Evolutionary conservation across 2,329 filamentous ascomycete species (phyloP), one percentile per base, ranked within the genome.

Genomic region (Fusarium acutatum): DNA sequence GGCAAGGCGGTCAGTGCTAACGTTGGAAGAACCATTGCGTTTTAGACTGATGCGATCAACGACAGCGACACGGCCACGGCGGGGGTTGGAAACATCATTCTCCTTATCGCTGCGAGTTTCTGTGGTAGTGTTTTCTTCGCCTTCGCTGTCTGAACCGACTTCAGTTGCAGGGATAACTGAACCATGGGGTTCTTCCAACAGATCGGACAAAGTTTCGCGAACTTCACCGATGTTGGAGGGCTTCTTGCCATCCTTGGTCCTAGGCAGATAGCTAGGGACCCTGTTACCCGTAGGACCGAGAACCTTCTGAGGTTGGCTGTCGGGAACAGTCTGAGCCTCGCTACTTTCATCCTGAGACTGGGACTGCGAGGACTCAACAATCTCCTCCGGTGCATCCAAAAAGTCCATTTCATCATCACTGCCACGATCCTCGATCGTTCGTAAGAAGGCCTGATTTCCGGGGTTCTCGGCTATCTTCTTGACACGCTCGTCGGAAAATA

Each of bases 401-500:
- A 97, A 92, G 74, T 95, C 93, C 81, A 93, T 89, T 61, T 94
- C 92, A 61, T 96, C 92, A 50, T 94, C 93, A 76, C 87, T 87
- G 65, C 92, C 93, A 56, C 89, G 89, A 79, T 98, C 95, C 77
- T 97, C 95, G 59, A 99, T 93, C 12, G 94, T 94, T 73, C 91
- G 91, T 75, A 99, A 88, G 84, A 99, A 99, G 1, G 96, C 96
- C 69, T 93, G 89, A 80, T 95, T 96, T 80, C 96, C 95, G 5
- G 94, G 94, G 77, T 97, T 95, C 80, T 94, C 91, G 38, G 94
- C 95, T 71, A 98, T 94, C 82, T 96, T 95, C 79, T 93, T 94
- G 76, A 99, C 90, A 41, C 94, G 94, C 81, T 97, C 95, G 78
- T 98, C 95, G 30, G 93, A 88, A 52, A 97, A 89, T 14, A 99